Evolutionary conservation across 2,329 filamentous ascomycete species (phyloP).

Genomic region (Stagonosporopsis vannaccii): DNA sequence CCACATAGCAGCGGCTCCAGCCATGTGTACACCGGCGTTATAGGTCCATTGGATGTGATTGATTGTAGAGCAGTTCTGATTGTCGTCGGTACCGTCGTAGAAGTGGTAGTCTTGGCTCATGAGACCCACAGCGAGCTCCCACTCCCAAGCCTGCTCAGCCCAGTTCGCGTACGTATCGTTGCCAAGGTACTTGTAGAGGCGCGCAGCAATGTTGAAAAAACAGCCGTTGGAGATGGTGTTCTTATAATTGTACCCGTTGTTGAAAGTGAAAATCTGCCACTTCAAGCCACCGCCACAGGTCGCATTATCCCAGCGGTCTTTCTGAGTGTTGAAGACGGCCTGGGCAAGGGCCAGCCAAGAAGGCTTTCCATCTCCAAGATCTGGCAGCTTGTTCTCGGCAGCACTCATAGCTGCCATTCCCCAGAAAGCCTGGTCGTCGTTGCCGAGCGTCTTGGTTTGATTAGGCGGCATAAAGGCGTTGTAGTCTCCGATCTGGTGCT

Average conservation of each 20-base stretch:
- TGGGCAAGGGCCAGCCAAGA: conserved; percentile 72
- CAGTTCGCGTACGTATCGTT: conserved; percentile 65
- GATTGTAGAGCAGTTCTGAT: conserved; percentile 53
- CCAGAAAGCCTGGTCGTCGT: conserved; percentile 68
- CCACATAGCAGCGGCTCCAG: conserved; percentile 58
- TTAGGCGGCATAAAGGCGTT: conserved; percentile 81
- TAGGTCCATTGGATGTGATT: conserved; percentile 58
- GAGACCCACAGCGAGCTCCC: conserved; percentile 57
- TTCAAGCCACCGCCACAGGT: conserved; percentile 75
- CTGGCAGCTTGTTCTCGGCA: conserved; percentile 60
- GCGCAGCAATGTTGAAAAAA: conserved; percentile 81
- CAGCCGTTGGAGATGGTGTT: conserved; percentile 82
- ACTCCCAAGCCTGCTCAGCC: conserved; percentile 71
- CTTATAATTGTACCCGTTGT: conserved; percentile 82
- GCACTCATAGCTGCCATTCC: conserved; percentile 65
- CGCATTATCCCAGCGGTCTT: conserved; percentile 70
- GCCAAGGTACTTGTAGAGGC: conserved; percentile 73
- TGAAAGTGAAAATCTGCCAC: conserved; percentile 82
- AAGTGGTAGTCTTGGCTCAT: conserved; percentile 56
- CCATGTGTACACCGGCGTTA: conserved; percentile 56
- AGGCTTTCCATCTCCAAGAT: conserved; percentile 58
- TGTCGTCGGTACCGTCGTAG: conserved; percentile 56
- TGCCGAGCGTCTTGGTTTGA: conserved; percentile 64
- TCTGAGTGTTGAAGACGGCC: conserved; percentile 78
- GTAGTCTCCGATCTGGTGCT: conserved; percentile 76